phyloP scores from a whole-genome alignment of 2,329 filamentous ascomycete genomes.

The Cucurbitaria berberidis region DNA sequence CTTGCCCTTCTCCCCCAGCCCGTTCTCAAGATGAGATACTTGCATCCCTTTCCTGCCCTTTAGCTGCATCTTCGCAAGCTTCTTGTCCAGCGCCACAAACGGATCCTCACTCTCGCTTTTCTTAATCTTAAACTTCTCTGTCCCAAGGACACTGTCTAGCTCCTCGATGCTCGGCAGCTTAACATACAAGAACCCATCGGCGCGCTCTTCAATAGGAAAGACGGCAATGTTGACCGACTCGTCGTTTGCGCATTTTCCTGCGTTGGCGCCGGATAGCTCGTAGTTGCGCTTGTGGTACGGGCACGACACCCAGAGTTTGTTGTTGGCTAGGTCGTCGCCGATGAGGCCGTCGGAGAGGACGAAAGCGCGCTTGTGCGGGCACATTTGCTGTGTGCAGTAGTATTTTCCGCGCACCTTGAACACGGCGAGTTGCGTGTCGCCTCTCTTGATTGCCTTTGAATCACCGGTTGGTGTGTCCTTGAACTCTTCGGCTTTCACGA shows the following conservation, averaged over 20 bases:
- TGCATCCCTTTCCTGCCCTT: slow-evolving; percentile 60
- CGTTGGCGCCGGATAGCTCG: slow-evolving; percentile 69
- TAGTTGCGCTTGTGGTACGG: slow-evolving; percentile 92
- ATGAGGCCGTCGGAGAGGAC: slow-evolving; percentile 86
- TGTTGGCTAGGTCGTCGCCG: slow-evolving; percentile 66
- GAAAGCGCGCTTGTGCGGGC: slow-evolving; percentile 88
- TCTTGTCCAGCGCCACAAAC: slow-evolving; percentile 63
- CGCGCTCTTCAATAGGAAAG: slow-evolving; percentile 76
- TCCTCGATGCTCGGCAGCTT: slow-evolving; percentile 81
- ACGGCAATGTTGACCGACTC: slow-evolving; percentile 78
- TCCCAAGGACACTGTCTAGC: slow-evolving; percentile 79
- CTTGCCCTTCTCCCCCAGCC: slow-evolving; percentile 52
- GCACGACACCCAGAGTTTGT: slow-evolving; percentile 83
- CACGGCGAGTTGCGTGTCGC: slow-evolving; percentile 86
- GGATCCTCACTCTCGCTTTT: slow-evolving; percentile 68
- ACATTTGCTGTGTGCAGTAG: slow-evolving; percentile 93
- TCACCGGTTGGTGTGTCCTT: slow-evolving; percentile 72
- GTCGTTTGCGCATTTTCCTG: slow-evolving; percentile 78
- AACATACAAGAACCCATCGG: slow-evolving; percentile 79
- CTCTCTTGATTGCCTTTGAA: slow-evolving; percentile 78
- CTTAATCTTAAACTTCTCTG: slow-evolving; percentile 77
- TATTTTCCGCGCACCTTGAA: slow-evolving; percentile 82
- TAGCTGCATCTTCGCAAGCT: slow-evolving; percentile 54
- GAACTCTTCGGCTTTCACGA: slow-evolving; percentile 75
- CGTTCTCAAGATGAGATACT: slow-evolving; percentile 54